Conservation (phyloP, 2,329 filamentous ascomycete genomes). For the Allantophomopsis cytisporea region DNA sequence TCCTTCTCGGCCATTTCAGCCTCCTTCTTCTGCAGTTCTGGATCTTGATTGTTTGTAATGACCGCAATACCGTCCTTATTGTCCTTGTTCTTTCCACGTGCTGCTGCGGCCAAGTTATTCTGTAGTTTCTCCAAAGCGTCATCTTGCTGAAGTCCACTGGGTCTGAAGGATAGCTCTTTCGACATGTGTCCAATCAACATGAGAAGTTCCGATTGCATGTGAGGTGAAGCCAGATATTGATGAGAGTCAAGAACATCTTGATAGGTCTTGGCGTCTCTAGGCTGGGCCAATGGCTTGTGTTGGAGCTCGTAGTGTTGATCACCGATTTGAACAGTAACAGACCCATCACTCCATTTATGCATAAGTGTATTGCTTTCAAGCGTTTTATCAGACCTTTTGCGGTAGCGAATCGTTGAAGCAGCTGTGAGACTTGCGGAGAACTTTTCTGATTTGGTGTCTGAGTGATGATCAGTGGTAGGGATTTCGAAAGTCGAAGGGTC, state of each 20-base stretch:
- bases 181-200: constrained; percentile 65
- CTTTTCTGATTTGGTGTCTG: constrained; percentile 26
- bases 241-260: constrained; percentile 57
- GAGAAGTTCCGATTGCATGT: constrained; percentile 52
- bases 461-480: constrained; percentile 42
- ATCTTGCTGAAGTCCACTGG: constrained; percentile 55
- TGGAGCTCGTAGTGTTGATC: constrained; percentile 64
- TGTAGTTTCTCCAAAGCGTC: constrained; percentile 58
- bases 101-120: constrained; percentile 50
- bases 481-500: constrained; percentile 52
- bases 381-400: constrained; percentile 49
- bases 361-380: constrained; percentile 65
- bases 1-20: constrained; percentile 67
- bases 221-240: constrained; percentile 63
- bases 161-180: constrained; percentile 55
- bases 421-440: constrained; percentile 43
- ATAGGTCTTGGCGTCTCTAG: constrained; percentile 37
- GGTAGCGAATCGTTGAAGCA: constrained; percentile 55
- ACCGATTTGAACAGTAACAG: constrained; percentile 61
- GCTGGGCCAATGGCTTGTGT: constrained; percentile 55
- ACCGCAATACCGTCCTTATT: constrained; percentile 49
- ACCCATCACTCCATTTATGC: constrained; percentile 69
- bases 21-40: constrained; percentile 60
- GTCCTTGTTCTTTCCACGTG: constrained; percentile 36
- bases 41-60: constrained; percentile 58